Evolutionary conservation across 2,329 filamentous ascomycete genomes (phyloP), one percentile per base, ranked within the genome.

Genomic region (Metarhizium album): DNA sequence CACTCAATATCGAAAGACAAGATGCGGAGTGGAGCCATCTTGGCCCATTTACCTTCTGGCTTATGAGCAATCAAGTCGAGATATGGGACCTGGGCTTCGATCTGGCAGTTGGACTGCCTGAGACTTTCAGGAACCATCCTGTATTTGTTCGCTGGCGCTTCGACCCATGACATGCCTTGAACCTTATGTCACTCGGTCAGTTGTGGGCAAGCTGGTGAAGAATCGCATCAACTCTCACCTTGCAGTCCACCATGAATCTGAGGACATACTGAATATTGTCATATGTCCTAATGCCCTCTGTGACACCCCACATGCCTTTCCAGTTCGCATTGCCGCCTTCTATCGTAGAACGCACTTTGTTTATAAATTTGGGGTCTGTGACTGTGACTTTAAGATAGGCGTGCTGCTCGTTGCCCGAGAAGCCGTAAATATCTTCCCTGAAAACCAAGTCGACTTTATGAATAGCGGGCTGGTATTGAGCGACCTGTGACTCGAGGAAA

Each of bases 1-100:
- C 93, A 98, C 68, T 98, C 93, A 59, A 98, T 98, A 79, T 98
- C 93, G 62, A 98, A 97, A 4, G 93, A 97, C 45, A 98, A 70
- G 45, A 95, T 86, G 54, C 93, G 83, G 3, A 98, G 74, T 0
- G 93, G 93, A 0, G 94, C 93, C 84, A 97, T 96, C 70, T 96
- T 98, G 27, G 89, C 88, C 90, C 91, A 98, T 64, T 97, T 90
- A 18, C 90, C 91, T 57, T 93, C 86, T 2, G 90, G 83, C 46
- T 87, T 82, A 67, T 97, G 91, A 9, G 93, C 83, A 55, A 96
- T 83, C 8, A 98, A 73, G 60, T 97, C 84, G 52, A 75, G 73
- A 62, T 94, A 95, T 64, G 86, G 83, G 51, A 95, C 80, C 58
- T 84, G 78, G 13, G 91, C 93, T 70, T 98, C 93, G 56, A 98